phyloP scores from a whole-genome alignment of 495 filamentous ascomycete genomes.

The Haplographium delicatum region DNA sequence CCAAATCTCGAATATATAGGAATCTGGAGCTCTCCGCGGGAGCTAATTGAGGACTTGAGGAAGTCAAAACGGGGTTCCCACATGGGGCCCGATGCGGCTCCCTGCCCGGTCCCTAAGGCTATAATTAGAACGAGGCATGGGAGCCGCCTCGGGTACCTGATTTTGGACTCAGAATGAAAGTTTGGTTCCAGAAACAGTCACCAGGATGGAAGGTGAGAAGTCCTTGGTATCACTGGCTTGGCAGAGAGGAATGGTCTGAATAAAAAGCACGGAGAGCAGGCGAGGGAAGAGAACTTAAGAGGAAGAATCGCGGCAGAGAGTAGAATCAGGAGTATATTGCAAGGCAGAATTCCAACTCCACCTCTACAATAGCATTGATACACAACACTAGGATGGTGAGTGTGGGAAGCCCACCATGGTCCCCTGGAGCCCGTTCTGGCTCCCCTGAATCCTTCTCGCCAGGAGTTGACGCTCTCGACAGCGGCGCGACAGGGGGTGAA shows the following conservation, averaged over 20 bases:
- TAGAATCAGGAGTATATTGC: slow-evolving; percentile 11
- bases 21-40: too few species aligned
- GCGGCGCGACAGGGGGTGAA: not conserved
- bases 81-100: too few species aligned
- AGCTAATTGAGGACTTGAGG: too few species aligned
- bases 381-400: slow-evolving; percentile 2
- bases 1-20: too few species aligned
- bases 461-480: not conserved
- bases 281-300: slow-evolving; percentile 3
- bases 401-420: not conserved
- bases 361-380: slow-evolving; percentile 11
- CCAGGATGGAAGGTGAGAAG: too few species aligned
- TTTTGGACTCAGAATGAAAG: not conserved
- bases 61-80: too few species aligned
- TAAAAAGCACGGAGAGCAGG: slow-evolving; percentile 4
- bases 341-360: slow-evolving; percentile 11
- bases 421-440: not conserved
- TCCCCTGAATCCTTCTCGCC: not conserved
- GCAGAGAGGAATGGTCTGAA: slow-evolving; percentile 7
- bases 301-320: slow-evolving; percentile 3
- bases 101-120: too few species aligned
- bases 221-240: too few species aligned
- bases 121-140: not conserved
- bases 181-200: too few species aligned
- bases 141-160: not conserved